A percentile compares a stretch with the other conserved stretches of the same genome.
Evolutionary conservation across 1,284 basidiomycete species (phyloP).

Genomic region (Ustilago cynodontis): DNA sequence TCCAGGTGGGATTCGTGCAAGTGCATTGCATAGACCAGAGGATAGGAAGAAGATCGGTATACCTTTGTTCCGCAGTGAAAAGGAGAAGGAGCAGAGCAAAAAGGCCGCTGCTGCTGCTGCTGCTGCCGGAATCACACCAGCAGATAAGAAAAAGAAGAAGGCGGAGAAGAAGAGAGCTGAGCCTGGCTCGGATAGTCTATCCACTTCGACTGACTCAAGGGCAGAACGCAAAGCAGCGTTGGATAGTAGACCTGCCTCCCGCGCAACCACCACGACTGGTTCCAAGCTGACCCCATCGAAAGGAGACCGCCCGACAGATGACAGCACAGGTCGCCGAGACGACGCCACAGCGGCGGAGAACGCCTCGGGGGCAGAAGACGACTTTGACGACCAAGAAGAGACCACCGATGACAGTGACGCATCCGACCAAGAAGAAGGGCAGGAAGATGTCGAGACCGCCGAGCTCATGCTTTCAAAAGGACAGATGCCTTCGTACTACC

Average conservation of each 20-base stretch:
- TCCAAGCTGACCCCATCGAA: constrained; percentile 18
- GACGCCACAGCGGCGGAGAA: constrained; percentile 7
- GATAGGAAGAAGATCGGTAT: constrained; percentile 70
- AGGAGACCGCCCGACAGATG: constrained; percentile 11
- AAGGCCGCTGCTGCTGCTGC: constrained; percentile 60
- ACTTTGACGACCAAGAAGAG: constrained; percentile 31
- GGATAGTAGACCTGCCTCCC: constrained; percentile 7
- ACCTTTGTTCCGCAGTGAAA: constrained; percentile 85
- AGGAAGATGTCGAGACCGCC: constrained; percentile 44
- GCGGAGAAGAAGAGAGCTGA: constrained; percentile 33
- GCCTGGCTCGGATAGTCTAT: constrained; percentile 25
- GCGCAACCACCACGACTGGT: neutral
- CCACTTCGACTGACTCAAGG: constrained; percentile 25
- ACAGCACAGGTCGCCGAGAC: neutral
- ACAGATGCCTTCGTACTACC: constrained; percentile 83
- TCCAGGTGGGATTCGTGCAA: constrained; percentile 47
- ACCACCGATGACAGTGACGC: constrained; percentile 32
- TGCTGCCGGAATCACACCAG: constrained; percentile 22
- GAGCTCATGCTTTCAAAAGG: constrained; percentile 44
- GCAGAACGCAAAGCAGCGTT: constrained; percentile 13
- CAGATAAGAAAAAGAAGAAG: constrained; percentile 51
- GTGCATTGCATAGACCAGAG: constrained; percentile 52
- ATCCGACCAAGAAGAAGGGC: constrained; percentile 49
- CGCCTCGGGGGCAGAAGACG: neutral
- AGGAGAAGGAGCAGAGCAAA: constrained; percentile 72